Percentiles rank a stretch among this genome's conserved stretches.
Conservation (phyloP, 1,284 basidiomycete species). For the Trichosporon faecale region DNA sequence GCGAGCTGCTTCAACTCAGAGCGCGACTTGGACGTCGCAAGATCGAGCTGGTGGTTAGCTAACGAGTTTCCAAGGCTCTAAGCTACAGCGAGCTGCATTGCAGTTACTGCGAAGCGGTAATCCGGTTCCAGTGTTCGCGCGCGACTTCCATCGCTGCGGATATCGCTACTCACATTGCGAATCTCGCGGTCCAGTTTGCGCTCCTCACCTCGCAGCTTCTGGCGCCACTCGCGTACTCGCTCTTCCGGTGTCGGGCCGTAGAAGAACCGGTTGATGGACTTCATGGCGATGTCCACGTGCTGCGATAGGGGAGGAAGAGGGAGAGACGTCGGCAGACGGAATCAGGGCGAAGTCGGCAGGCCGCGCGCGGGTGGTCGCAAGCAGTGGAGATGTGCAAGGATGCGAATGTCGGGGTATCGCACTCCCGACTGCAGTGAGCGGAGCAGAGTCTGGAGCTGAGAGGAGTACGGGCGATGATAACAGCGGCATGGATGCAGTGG, state of each 20-base stretch:
- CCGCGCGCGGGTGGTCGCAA: no score
- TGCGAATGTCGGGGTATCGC: no score
- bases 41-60: conserved; percentile 64
- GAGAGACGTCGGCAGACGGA: background rate
- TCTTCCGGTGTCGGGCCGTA: conserved; percentile 95
- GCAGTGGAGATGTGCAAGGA: background rate
- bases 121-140: no score
- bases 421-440: background rate
- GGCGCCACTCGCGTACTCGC: conserved; percentile 81
- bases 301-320: background rate
- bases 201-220: conserved; percentile 72
- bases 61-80: no score
- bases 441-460: background rate
- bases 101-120: no score
- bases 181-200: conserved; percentile 85
- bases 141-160: no score
- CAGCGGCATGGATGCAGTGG: background rate
- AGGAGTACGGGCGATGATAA: conserved; percentile 1
- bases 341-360: background rate
- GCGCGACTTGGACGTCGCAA: conserved; percentile 75
- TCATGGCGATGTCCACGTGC: conserved; percentile 32
- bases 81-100: no score
- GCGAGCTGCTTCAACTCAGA: conserved; percentile 84
- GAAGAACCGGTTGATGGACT: conserved; percentile 60
- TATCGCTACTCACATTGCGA: conserved; percentile 66